phyloP scores from a whole-genome alignment of 2,329 filamentous ascomycete genomes.

The Botrytis cinerea region DNA sequence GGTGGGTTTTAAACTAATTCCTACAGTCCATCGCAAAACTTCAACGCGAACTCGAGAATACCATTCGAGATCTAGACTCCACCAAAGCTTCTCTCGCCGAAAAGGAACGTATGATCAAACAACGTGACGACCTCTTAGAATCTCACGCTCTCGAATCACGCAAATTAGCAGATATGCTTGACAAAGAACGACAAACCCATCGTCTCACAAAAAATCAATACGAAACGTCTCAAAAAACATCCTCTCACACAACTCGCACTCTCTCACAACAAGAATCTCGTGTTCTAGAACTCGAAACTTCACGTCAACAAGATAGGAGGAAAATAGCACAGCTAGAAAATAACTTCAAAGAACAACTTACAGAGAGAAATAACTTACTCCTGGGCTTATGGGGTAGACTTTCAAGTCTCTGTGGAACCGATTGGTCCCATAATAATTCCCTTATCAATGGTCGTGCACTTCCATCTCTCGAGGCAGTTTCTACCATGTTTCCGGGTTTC shows the following conservation, averaged over 20 bases:
- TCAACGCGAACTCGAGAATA: conserved; percentile 83
- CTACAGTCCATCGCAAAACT: conserved; percentile 77
- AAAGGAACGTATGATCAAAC: conserved; percentile 86
- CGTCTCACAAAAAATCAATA: conserved; percentile 85
- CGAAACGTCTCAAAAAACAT: conserved; percentile 84
- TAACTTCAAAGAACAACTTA: conserved; percentile 81
- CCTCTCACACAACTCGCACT: conserved; percentile 83
- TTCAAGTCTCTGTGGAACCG: conserved; percentile 79
- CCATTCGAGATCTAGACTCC: conserved; percentile 76
- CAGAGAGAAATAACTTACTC: conserved; percentile 85
- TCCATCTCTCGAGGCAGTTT: conserved; percentile 82
- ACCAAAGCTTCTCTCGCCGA: conserved; percentile 79
- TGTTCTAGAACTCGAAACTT: conserved; percentile 82
- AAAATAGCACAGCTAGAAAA: conserved; percentile 73
- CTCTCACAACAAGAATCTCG: conserved; percentile 82
- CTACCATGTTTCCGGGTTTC: conserved; percentile 83
- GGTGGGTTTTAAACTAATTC: conserved; percentile 29
- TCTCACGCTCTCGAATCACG: conserved; percentile 83
- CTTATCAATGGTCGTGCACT: conserved; percentile 83
- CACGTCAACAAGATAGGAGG: conserved; percentile 74
- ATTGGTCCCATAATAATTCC: conserved; percentile 89
- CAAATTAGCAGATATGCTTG: conserved; percentile 82
- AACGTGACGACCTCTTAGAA: conserved; percentile 85
- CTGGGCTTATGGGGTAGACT: conserved; percentile 89
- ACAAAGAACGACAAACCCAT: conserved; percentile 84